Evolutionary conservation across 140 eudicot genomes (phyloP).

Genomic region (Oenanthe javanica): DNA sequence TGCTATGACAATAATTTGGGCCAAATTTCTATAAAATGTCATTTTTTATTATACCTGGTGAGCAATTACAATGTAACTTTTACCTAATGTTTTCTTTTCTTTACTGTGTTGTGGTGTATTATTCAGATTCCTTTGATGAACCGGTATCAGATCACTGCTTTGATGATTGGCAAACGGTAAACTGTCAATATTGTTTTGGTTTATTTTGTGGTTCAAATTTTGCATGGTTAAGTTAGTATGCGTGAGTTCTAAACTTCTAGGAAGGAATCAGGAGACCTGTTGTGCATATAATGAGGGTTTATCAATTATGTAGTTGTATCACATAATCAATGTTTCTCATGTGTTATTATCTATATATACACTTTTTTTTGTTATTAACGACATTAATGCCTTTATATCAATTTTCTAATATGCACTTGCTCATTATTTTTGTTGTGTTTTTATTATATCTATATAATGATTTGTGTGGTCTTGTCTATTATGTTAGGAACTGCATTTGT

Average conservation of each 20-base stretch:
- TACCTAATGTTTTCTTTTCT: neutral
- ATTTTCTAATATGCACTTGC: neutral
- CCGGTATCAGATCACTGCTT: neutral
- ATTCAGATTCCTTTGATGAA: neutral
- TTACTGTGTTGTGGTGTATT: neutral
- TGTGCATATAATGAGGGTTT: neutral
- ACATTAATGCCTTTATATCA: neutral
- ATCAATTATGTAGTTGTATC: too few relatives aligned
- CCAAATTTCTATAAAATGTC: neutral
- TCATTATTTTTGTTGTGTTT: neutral
- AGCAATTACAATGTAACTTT: neutral
- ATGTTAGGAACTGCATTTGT: neutral
- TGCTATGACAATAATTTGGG: neutral
- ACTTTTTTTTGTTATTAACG: neutral
- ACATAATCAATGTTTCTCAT: neutral
- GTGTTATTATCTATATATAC: too few relatives aligned
- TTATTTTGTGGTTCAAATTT: neutral
- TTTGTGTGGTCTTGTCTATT: neutral
- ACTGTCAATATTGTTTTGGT: neutral
- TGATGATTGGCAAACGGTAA: neutral
- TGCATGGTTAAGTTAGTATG: neutral
- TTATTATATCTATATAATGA: neutral
- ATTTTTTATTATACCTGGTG: neutral
- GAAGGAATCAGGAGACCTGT: neutral
- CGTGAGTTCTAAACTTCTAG: neutral